Evolutionary conservation across 257 asterid species (phyloP).

Genomic region (Cordia subcordata): DNA sequence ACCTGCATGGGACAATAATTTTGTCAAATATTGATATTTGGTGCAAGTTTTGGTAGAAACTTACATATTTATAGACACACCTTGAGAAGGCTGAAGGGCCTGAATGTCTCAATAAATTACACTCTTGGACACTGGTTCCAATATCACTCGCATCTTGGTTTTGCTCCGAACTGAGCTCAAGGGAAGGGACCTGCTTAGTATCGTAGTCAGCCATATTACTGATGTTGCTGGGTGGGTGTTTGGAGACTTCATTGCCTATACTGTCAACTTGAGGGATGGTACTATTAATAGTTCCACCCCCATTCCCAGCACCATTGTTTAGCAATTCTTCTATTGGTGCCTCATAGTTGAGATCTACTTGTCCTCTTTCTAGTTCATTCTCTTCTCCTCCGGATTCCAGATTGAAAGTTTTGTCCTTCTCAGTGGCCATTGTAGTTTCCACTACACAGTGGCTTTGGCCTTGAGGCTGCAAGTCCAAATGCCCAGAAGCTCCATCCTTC

Average conservation of each 20-base stretch:
- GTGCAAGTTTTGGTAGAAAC: constrained; percentile 2
- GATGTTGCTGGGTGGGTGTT: constrained; percentile 15
- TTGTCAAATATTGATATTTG: background rate
- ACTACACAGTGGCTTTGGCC: constrained; percentile 9
- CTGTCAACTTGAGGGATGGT: constrained; percentile 15
- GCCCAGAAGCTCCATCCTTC: constrained; percentile 22
- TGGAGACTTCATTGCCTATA: constrained; percentile 20
- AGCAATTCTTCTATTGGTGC: constrained; percentile 16
- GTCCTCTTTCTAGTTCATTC: constrained; percentile 18
- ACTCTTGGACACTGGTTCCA: constrained; percentile 33
- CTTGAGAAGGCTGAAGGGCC: constrained; percentile 50
- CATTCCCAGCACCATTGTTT: constrained; percentile 21
- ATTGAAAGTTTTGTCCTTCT: constrained; percentile 9
- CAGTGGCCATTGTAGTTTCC: constrained; percentile 14
- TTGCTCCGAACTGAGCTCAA: constrained; percentile 34
- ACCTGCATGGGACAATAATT: constrained; percentile 27
- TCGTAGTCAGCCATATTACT: constrained; percentile 21
- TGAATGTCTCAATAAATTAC: constrained; percentile 39
- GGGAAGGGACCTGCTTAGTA: constrained; percentile 25
- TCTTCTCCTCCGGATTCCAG: constrained; percentile 15
- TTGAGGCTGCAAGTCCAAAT: constrained; percentile 23
- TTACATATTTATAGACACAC: constrained; percentile 8
- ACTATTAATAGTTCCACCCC: constrained; percentile 13
- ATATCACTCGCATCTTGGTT: constrained; percentile 25
- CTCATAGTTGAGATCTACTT: constrained; percentile 19